Evolutionary conservation across 169 alveolate genomes (phyloP).

Genomic region (Plasmodium berghei): DNA sequence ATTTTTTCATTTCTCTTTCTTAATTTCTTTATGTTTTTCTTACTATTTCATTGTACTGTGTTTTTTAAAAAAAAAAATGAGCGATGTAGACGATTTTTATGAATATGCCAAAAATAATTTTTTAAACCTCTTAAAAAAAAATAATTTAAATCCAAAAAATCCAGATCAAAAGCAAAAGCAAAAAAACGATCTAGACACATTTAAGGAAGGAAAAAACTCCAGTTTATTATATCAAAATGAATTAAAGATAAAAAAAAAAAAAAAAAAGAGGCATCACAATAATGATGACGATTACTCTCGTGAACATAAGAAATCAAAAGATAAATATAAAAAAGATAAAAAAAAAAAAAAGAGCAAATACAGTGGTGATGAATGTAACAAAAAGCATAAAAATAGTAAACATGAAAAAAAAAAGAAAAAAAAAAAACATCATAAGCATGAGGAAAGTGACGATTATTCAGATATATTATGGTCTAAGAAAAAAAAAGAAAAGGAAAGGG

Average conservation of each 20-base stretch:
- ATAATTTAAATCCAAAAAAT: constrained; percentile 31
- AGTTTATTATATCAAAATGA: constrained; percentile 39
- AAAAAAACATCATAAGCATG: constrained; percentile 6
- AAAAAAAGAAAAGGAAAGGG: constrained; percentile 9
- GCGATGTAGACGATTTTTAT: constrained; percentile 72
- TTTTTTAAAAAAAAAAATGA: constrained; percentile 16
- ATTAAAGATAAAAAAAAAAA: constrained; percentile 28
- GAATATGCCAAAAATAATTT: constrained; percentile 76
- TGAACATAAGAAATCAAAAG: neutral
- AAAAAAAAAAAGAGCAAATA: constrained; percentile 18
- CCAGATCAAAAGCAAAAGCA: constrained; percentile 13
- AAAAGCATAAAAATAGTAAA: constrained; percentile 4
- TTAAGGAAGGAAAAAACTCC: constrained; percentile 33
- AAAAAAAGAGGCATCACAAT: neutral
- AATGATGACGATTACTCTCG: constrained; percentile 5
- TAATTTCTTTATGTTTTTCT: neutral
- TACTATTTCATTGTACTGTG: constrained; percentile 2
- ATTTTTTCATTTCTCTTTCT: neutral
- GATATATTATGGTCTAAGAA: neutral
- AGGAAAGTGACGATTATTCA: neutral
- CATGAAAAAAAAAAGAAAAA: constrained; percentile 21
- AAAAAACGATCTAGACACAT: constrained; percentile 14
- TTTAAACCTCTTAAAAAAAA: constrained; percentile 51
- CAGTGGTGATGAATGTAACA: constrained; percentile 24
- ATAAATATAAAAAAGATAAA: constrained; percentile 1